Base-by-base conservation (phyloP, 192 early-diverging fungal species). In the Backusella tarrabulga region DNA sequence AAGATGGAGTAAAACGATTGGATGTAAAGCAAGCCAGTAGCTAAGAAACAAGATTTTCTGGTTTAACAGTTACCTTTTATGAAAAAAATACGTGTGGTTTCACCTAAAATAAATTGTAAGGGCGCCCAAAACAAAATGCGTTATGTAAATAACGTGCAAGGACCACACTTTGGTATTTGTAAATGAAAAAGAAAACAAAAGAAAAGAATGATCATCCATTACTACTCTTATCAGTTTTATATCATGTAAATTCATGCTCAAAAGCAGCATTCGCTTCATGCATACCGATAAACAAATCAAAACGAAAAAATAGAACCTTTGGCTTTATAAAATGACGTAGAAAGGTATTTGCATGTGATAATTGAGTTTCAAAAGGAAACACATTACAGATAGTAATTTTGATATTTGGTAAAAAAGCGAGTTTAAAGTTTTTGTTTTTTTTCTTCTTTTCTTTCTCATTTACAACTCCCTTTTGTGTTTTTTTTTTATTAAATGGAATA, bases 401-500 rank as follows among this genome's bases (percentile, higher is more conserved):
- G 15, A 44, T 44, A 44, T 44, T 14, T 44, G 42, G 42, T 44
- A 50, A 50, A 50, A 17, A 50, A 50, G 46, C 46, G 46, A 50
- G 46, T n/a, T 50, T 50, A 50, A n/a, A n/a, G 46, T 50, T 50
- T 50, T 44, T 40, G 0, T 44, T 44, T 44, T 14, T 4, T 14
- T 17, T 50, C 19, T 50, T 50, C 46, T 50, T 50, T 50, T 42
- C 41, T 50, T 50, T 50, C 17, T 50, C 19, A 50, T 50, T 50
- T 50, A 50, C 19, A 17, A 19, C 46, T 50, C 46, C 41, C 32
- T 32, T 32, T 32, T 32, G 32, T 32, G 9, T 40, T 6, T 17
- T 17, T 42, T 44, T 17, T 50, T 50, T 19, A 32, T 19, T 19
- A 74, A 63, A 90, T 90, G 89, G 86, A 90, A 79, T 90, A 90